Conservation (phyloP, 495 filamentous ascomycete genomes). For the Pyronema domesticum region DNA sequence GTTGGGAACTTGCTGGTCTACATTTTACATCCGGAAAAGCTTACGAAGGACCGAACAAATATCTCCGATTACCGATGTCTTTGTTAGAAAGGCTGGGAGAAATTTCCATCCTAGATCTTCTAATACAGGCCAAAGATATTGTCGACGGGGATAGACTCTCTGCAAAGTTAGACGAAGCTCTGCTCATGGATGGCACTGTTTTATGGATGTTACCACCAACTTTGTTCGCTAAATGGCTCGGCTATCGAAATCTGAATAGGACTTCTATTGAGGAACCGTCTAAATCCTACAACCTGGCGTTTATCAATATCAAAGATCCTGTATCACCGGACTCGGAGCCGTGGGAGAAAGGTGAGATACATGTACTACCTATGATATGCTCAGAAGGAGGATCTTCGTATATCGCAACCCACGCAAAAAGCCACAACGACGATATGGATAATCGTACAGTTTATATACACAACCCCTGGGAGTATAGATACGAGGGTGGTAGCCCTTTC, state of each 20-base stretch:
- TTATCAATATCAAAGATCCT: background rate
- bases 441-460: background rate
- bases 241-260: background rate
- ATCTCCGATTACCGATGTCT: background rate
- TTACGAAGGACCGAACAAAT: background rate
- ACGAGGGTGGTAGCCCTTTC: background rate
- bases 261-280: background rate
- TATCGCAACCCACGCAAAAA: background rate
- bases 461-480: background rate
- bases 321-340: too few relatives aligned
- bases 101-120: background rate
- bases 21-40: background rate
- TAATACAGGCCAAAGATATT: background rate
- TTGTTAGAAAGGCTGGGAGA: background rate
- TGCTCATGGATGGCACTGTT: background rate
- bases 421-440: background rate
- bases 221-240: slow-evolving; percentile 3
- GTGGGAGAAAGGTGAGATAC: background rate
- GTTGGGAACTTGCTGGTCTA: background rate
- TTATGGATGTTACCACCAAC: background rate
- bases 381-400: too few relatives aligned
- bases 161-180: background rate
- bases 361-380: background rate
- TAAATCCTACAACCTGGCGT: background rate
- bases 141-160: background rate